These are phyloP conservation scores for Pythium scleroteichum DNA, from an alignment of 352 stramenopile species.

Conservation along the genomic window DNA sequence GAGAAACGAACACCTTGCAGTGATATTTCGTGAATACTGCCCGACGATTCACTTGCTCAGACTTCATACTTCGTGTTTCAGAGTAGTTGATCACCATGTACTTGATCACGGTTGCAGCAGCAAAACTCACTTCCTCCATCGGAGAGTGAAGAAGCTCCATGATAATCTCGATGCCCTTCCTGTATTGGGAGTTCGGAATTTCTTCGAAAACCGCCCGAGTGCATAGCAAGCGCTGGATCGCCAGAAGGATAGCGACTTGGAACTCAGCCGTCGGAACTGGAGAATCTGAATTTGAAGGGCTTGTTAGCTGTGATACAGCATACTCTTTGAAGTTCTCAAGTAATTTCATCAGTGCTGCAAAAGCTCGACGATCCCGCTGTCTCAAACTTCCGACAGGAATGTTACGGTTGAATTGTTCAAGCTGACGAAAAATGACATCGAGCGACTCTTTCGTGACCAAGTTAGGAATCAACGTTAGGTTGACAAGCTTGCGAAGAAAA, in stretches of 20 bases:
- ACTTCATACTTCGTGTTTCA: constrained; percentile 84
- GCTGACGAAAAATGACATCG: constrained; percentile 67
- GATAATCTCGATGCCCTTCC: constrained; percentile 81
- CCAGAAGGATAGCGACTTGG: constrained; percentile 75
- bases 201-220: constrained; percentile 85
- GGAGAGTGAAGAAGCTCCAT: constrained; percentile 87
- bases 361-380: constrained; percentile 73
- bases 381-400: constrained; percentile 70
- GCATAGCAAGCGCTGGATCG: constrained; percentile 80
- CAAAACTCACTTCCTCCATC: constrained; percentile 85
- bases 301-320: constrained; percentile 78
- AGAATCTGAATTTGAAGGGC: constrained; percentile 76
- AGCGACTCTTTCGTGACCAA: constrained; percentile 79
- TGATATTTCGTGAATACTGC: constrained; percentile 87
- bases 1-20: constrained; percentile 77
- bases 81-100: constrained; percentile 92
- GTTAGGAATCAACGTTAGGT: constrained; percentile 78
- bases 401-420: constrained; percentile 89
- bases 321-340: constrained; percentile 87
- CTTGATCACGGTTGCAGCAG: constrained; percentile 80
- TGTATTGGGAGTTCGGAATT: constrained; percentile 85
- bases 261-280: constrained; percentile 82
- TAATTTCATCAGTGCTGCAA: constrained; percentile 82
- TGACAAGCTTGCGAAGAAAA: constrained; percentile 78
- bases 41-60: constrained; percentile 79